Conservation (phyloP, 1,284 basidiomycete genomes). For the Phlebopus sp. region DNA sequence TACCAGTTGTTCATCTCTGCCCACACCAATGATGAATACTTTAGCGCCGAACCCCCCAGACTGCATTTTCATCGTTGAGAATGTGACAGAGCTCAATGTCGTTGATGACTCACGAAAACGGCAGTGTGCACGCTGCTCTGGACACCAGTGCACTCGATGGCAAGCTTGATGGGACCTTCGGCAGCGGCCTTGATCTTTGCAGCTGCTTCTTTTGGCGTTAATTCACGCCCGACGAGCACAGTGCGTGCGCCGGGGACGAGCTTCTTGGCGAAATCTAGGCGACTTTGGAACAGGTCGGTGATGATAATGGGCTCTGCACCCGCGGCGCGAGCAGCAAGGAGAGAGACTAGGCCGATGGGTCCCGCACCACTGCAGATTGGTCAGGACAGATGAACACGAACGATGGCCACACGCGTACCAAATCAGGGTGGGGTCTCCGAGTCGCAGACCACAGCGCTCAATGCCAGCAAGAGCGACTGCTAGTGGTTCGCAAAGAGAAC, state of each 20-base stretch:
- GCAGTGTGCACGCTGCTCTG: constrained; percentile 71
- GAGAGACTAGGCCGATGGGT: constrained; percentile 80
- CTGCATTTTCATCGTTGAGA: constrained; percentile 29
- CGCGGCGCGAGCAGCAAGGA: constrained; percentile 78
- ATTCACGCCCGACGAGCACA: constrained; percentile 46
- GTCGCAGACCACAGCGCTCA: constrained; percentile 56
- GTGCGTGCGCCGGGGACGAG: constrained; percentile 52
- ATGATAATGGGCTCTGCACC: constrained; percentile 77
- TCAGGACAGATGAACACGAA: constrained; percentile 6
- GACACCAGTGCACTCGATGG: constrained; percentile 37
- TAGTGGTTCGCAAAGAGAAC: constrained; percentile 57
- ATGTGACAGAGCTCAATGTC: neutral
- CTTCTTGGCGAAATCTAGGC: constrained; percentile 77
- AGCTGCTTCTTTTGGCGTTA: constrained; percentile 46
- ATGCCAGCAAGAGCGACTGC: constrained; percentile 63
- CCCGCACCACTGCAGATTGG: constrained; percentile 61
- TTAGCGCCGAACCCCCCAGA: constrained; percentile 58
- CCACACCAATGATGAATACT: constrained; percentile 15
- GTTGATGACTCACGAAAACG: constrained; percentile 48
- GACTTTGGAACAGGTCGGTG: constrained; percentile 76
- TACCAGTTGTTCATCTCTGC: too few species aligned
- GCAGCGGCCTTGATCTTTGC: constrained; percentile 37
- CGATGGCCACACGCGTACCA: constrained; percentile 38
- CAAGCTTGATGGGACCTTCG: too few species aligned
- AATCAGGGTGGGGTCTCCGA: constrained; percentile 56